phyloP scores from a whole-genome alignment of 768 basidiomycete genomes.

The Serendipita indica region DNA sequence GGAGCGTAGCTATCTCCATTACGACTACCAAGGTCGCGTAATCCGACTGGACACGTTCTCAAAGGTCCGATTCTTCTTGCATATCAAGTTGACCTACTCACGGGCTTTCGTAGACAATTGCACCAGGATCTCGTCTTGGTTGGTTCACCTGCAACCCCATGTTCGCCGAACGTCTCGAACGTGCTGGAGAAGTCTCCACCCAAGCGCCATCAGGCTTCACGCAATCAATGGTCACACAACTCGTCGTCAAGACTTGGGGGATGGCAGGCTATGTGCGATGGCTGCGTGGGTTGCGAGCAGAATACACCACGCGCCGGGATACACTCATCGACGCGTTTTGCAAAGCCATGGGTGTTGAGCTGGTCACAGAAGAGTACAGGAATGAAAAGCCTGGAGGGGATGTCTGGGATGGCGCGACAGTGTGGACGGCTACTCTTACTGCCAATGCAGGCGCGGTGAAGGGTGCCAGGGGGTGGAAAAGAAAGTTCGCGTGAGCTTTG shows the following conservation, averaged over 20 bases:
- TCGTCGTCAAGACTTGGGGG: slow-evolving; percentile 48
- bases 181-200: slow-evolving; percentile 52
- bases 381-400: slow-evolving; percentile 17
- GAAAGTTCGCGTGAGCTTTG: slow-evolving; percentile 43
- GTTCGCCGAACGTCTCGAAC: slow-evolving; percentile 60
- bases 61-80: slow-evolving; percentile 35
- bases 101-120: slow-evolving; percentile 49
- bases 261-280: slow-evolving; percentile 61
- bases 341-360: slow-evolving; percentile 45
- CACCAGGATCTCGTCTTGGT: slow-evolving; percentile 62
- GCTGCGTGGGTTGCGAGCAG: slow-evolving; percentile 47
- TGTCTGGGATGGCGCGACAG: slow-evolving; percentile 26
- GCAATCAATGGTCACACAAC: slow-evolving; percentile 39
- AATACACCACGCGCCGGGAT: slow-evolving; percentile 49
- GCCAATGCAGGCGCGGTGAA: slow-evolving; percentile 16
- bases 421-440: slow-evolving; percentile 26
- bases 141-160: slow-evolving; percentile 66
- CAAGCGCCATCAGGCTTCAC: slow-evolving; percentile 48
- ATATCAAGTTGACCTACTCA: slow-evolving; percentile 11
- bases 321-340: slow-evolving; percentile 47
- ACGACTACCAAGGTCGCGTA: slow-evolving; percentile 71
- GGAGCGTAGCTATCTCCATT: slow-evolving; percentile 45
- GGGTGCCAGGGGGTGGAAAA: slow-evolving; percentile 8
- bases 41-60: slow-evolving; percentile 70
- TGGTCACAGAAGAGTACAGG: slow-evolving; percentile 20